Evolutionary conservation across 192 early-diverging fungal species (phyloP).

Genomic region (Backusella tuberculispora): DNA sequence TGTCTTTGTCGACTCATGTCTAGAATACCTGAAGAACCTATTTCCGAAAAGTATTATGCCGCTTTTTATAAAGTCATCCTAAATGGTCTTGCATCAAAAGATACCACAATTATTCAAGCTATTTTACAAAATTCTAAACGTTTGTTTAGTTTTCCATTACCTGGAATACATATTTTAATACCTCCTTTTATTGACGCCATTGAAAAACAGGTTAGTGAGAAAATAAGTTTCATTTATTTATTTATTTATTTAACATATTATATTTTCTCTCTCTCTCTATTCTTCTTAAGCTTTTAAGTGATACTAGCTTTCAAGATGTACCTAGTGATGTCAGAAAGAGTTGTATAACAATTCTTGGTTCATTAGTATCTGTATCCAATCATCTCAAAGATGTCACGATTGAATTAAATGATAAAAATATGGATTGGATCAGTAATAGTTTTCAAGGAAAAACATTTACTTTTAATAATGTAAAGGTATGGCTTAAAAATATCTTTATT

Average conservation of each 20-base stretch:
- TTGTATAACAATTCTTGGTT: slow-evolving; percentile 53
- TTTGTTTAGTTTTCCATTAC: slow-evolving; percentile 68
- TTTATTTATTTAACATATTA: background rate
- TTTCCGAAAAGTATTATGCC: slow-evolving; percentile 57
- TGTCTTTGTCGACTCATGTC: slow-evolving; percentile 80
- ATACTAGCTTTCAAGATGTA: slow-evolving; percentile 36
- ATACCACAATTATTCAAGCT: slow-evolving; percentile 64
- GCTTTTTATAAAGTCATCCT: slow-evolving; percentile 75
- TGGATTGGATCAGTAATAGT: background rate
- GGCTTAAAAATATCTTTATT: slow-evolving; percentile 40
- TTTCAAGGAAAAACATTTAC: background rate
- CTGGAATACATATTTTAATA: slow-evolving; percentile 70
- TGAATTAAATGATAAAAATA: background rate
- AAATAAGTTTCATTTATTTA: background rate
- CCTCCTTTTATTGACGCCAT: slow-evolving; percentile 66
- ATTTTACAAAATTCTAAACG: slow-evolving; percentile 71
- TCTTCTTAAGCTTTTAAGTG: slow-evolving; percentile 43
- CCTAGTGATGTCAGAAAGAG: slow-evolving; percentile 46
- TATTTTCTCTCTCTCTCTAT: background rate
- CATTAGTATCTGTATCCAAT: slow-evolving; percentile 39
- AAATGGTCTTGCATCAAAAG: slow-evolving; percentile 58
- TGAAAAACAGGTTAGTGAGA: slow-evolving; percentile 53
- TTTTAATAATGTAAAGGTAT: slow-evolving; percentile 35
- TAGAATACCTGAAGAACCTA: slow-evolving; percentile 67
- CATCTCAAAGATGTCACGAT: slow-evolving; percentile 31